These are phyloP conservation scores for Reutealis trisperma DNA, from an alignment of 345 rosid genomes.

Conservation along the genomic window DNA sequence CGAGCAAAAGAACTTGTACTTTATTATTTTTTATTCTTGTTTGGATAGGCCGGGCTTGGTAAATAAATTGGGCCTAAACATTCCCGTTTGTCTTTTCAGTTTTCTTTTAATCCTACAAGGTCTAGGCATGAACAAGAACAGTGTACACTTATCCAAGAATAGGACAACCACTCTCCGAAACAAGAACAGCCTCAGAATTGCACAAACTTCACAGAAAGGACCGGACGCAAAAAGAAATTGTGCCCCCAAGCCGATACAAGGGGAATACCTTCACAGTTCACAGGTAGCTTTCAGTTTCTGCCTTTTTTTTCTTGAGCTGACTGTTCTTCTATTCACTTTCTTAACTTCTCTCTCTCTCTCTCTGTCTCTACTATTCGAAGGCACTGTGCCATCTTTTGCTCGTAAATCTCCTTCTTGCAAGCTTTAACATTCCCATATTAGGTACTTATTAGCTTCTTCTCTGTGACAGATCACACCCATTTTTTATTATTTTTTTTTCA, in stretches of 20 bases:
- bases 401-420: conserved; percentile 1
- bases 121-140: background rate
- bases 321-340: conserved; percentile 12
- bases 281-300: conserved; percentile 23
- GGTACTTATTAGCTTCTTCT: conserved; percentile 23
- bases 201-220: background rate
- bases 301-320: conserved; percentile 10
- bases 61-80: background rate
- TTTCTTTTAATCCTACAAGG: background rate
- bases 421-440: conserved; percentile 26
- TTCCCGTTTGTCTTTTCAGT: too few species aligned
- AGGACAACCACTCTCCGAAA: background rate
- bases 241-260: background rate
- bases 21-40: background rate
- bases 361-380: background rate
- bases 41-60: background rate
- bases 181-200: background rate
- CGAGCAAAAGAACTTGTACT: background rate
- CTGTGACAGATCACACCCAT: conserved; percentile 15
- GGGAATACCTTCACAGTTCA: conserved; percentile 6
- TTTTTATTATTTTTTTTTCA: background rate
- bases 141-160: background rate
- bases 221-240: conserved; percentile 1
- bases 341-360: background rate
- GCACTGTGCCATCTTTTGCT: conserved; percentile 18